These are phyloP conservation scores for Pythium scleroteichum DNA, from an alignment of 352 stramenopile species.

Conservation along the genomic window DNA sequence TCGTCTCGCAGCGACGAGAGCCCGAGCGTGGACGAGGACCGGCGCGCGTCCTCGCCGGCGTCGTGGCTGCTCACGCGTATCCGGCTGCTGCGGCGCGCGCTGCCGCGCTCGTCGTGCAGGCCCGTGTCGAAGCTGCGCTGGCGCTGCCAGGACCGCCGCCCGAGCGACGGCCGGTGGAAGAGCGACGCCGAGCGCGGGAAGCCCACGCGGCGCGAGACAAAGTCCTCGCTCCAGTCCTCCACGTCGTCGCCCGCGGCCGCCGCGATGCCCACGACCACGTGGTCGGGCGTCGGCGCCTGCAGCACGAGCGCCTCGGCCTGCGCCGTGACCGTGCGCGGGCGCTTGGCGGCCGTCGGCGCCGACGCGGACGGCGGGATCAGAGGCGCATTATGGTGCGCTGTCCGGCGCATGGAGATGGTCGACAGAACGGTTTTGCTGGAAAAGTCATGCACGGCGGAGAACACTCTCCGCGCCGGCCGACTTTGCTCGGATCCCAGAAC, in stretches of 20 bases:
- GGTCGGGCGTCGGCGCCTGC: conserved; percentile 32
- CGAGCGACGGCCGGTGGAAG: conserved; percentile 21
- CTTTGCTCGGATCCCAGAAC: not conserved
- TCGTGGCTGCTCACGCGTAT: conserved; percentile 31
- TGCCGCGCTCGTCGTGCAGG: conserved; percentile 2
- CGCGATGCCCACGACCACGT: conserved; percentile 74
- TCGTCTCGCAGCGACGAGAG: conserved; percentile 17
- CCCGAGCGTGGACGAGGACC: conserved; percentile 20
- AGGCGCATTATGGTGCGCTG: conserved; percentile 3
- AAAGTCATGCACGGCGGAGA: conserved; percentile 9
- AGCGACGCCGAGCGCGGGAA: conserved; percentile 36
- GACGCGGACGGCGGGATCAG: no score
- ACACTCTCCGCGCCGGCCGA: not conserved
- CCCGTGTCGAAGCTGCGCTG: conserved; percentile 27
- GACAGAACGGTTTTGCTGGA: not conserved
- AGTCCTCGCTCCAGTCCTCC: conserved; percentile 78
- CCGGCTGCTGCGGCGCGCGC: conserved; percentile 16
- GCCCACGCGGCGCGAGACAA: conserved; percentile 28
- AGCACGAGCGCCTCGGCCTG: conserved; percentile 26
- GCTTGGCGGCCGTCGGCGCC: conserved; percentile 17
- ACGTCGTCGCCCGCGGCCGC: conserved; percentile 66
- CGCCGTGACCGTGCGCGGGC: conserved; percentile 28
- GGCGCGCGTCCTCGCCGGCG: conserved; percentile 13
- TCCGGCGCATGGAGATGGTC: conserved; percentile 6
- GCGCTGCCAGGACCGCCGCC: conserved; percentile 26